phyloP scores from a whole-genome alignment of 176 grass and related monocot genomes.

The Ampelocalamus luodianensis region DNA sequence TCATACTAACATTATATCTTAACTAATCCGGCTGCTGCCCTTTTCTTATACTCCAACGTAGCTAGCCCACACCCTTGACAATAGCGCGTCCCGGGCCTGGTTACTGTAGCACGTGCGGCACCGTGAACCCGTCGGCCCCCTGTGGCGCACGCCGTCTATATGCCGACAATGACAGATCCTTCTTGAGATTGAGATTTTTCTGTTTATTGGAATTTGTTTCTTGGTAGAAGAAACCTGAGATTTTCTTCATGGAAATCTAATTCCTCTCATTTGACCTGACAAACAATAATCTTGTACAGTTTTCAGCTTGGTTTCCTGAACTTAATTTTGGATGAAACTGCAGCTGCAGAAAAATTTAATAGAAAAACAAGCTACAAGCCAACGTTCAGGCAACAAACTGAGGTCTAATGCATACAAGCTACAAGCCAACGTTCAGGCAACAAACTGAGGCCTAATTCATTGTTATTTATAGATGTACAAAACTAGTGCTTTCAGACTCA shows the following conservation, averaged over 20 bases:
- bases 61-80: no score
- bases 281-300: not conserved
- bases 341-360: not conserved
- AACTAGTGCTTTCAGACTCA: not conserved
- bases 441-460: not conserved
- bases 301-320: not conserved
- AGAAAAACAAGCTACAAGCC: not conserved
- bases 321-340: not conserved
- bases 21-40: no score
- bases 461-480: not conserved
- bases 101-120: no score
- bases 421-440: not conserved
- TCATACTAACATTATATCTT: no score
- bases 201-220: conserved; percentile 7
- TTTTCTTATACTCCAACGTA: no score
- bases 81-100: no score
- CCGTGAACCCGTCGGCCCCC: no score
- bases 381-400: not conserved
- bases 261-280: not conserved
- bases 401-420: no score
- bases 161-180: no score
- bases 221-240: not conserved
- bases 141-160: no score
- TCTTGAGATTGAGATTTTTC: not conserved
- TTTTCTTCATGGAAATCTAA: not conserved